These are phyloP conservation scores for Allium fistulosum DNA, from an alignment of 106 monocot species.

Conservation along the genomic window DNA sequence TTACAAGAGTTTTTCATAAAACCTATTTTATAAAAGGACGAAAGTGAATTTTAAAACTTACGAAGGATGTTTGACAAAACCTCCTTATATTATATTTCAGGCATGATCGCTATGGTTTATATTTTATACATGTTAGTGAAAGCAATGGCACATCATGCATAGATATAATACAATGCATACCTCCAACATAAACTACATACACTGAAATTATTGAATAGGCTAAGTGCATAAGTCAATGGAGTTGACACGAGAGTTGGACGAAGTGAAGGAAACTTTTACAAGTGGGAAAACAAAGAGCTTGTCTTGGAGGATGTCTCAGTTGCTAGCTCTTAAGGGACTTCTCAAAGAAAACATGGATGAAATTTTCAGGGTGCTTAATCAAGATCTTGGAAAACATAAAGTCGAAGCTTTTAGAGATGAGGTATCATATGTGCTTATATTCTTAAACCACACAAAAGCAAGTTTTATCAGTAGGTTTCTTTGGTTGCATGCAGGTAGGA, in stretches of 20 bases:
- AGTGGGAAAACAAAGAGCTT: conserved; percentile 51
- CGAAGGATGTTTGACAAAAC: too few relatives aligned
- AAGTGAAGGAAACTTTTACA: conserved; percentile 34
- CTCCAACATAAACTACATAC: too few relatives aligned
- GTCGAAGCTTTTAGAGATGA: conserved; percentile 78
- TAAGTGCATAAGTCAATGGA: conserved; percentile 6
- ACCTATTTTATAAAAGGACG: too few relatives aligned
- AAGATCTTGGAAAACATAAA: conserved; percentile 66
- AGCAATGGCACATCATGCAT: too few relatives aligned
- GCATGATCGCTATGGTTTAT: too few relatives aligned
- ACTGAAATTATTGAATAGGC: not conserved
- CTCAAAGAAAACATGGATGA: conserved; percentile 39
- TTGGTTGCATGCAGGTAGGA: conserved; percentile 2
- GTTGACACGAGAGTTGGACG: conserved; percentile 16
- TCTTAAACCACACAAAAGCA: too few relatives aligned
- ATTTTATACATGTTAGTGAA: too few relatives aligned
- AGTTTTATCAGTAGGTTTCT: not conserved
- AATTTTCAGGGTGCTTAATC: conserved; percentile 37
- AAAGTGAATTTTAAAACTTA: too few relatives aligned
- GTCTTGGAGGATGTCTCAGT: conserved; percentile 56
- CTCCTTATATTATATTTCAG: too few relatives aligned
- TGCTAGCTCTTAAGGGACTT: conserved; percentile 34
- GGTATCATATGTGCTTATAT: conserved; percentile 8
- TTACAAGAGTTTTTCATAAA: too few relatives aligned
- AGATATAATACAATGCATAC: too few relatives aligned